These are phyloP conservation scores for Cercophora newfieldiana DNA, from an alignment of 495 filamentous ascomycete species.

Conservation along the genomic window DNA sequence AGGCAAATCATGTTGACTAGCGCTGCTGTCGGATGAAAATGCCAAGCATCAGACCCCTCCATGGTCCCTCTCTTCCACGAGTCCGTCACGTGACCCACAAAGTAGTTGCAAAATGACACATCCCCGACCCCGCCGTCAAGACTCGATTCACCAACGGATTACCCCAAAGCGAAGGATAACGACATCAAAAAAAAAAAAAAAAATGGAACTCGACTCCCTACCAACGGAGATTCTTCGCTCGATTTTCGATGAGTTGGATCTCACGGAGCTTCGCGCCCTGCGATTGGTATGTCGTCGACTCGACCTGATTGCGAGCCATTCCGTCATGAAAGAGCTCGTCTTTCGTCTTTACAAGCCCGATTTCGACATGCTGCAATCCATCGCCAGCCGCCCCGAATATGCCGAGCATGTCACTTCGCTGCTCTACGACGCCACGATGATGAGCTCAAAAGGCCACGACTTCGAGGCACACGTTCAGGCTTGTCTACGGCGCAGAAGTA, in stretches of 20 bases:
- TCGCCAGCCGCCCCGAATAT: not conserved
- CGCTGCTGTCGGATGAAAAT: too few species aligned
- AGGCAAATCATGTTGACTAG: too few species aligned
- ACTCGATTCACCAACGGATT: too few species aligned
- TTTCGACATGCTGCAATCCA: not conserved
- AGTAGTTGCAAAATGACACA: too few species aligned
- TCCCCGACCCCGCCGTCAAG: too few species aligned
- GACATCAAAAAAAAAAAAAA: too few species aligned
- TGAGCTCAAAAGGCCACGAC: not conserved
- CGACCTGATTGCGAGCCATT: not conserved
- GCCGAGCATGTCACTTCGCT: constrained; percentile 2
- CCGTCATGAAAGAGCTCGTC: not conserved
- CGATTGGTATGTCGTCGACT: not conserved
- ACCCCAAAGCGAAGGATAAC: too few species aligned
- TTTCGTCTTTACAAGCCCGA: not conserved
- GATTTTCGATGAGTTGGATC: not conserved
- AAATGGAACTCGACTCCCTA: not conserved
- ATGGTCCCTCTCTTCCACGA: too few species aligned
- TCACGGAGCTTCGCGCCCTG: not conserved
- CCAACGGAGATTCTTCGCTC: not conserved
- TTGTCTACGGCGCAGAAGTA: not conserved
- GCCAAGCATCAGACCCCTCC: too few species aligned
- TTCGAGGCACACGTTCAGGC: not conserved
- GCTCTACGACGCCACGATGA: not conserved
- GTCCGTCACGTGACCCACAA: too few species aligned